Evolutionary conservation across 768 basidiomycete genomes (phyloP), one percentile per base, ranked within the genome.

Genomic region (Phlebiopsis flavidoalba): DNA sequence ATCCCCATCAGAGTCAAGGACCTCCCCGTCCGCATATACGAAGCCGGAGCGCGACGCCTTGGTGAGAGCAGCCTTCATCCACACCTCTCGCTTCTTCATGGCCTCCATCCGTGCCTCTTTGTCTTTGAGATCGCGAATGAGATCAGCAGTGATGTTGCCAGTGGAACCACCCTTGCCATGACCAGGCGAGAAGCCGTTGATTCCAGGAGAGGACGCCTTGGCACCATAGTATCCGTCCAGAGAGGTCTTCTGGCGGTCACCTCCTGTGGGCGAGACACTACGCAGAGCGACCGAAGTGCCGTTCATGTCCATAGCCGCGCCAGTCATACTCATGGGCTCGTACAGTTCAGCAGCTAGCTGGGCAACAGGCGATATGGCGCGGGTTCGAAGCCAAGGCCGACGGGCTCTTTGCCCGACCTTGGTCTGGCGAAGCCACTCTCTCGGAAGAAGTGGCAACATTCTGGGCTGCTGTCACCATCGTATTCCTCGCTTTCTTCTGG

Each of bases 31-130:
- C 4, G 79, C 74, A 65, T 86, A 83, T 17, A 90, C 77, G 72
- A 89, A 98, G 3, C 96, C 96, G 55, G 87, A 78, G 55, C 85
- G 83, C 24, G 83, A 80, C 0, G 96, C 96, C 68, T 87, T 83
- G 5, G 77, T 74, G 51, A 99, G 73, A 0, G 91, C 88, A 50
- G 86, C 85, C 69, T 84, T 87, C 86, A 98, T 87, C 89, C 96
- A 97, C 37, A 77, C 76, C 76, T 93, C 87, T 65, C 91, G 84
- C 69, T 84, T 84, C 80, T 85, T 87, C 64, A 89, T 73, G 50
- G 77, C 77, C 64, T 93, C 92, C 50, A 97, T 70, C 71, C 96
- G 94, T 40, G 79, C 76, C 64, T 95, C 94, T 71, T 89, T 93
- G 37, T 81, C 80, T 72, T 90, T 93, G 62, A 95, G 75, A 66